phyloP scores from a whole-genome alignment of 768 basidiomycete species.

The Gautieria morchelliformis region DNA sequence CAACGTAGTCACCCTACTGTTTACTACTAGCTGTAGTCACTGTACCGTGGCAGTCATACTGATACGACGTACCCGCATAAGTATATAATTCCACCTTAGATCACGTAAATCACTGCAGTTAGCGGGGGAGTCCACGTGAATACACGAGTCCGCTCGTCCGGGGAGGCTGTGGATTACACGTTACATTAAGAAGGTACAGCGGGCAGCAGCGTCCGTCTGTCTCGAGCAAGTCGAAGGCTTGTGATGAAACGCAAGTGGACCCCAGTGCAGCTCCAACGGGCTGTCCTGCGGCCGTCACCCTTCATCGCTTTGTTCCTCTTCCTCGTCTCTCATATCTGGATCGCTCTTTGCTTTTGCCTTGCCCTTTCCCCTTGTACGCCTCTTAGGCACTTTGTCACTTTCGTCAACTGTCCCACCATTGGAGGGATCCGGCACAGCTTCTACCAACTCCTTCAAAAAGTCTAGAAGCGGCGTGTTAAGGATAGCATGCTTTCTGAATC shows the following conservation, averaged over 20 bases:
- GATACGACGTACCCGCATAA: too few relatives aligned
- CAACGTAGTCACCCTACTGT: too few relatives aligned
- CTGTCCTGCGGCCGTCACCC: background rate
- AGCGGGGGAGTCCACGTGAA: too few relatives aligned
- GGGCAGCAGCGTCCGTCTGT: background rate
- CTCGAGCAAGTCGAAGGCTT: background rate
- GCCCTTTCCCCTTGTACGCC: conserved; percentile 7
- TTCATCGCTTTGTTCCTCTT: conserved; percentile 8
- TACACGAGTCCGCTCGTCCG: too few relatives aligned
- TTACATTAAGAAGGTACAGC: background rate
- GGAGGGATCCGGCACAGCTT: conserved; percentile 78
- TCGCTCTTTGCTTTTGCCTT: conserved; percentile 7
- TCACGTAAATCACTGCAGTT: too few relatives aligned
- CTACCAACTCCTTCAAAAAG: conserved; percentile 89
- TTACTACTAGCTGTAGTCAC: too few relatives aligned
- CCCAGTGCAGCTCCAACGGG: background rate
- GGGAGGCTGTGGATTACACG: background rate
- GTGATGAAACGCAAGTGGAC: background rate
- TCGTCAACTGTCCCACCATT: conserved; percentile 66
- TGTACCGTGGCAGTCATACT: too few relatives aligned
- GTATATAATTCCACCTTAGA: too few relatives aligned
- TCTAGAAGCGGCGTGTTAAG: conserved; percentile 83
- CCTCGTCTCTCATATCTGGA: conserved; percentile 6
- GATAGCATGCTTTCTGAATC: conserved; percentile 79
- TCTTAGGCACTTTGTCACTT: conserved; percentile 11